A percentile compares a stretch with the other conserved stretches of the same genome.
These are phyloP conservation scores for Mycena sanguinolenta DNA, from an alignment of 768 basidiomycete genomes.

Conservation along the genomic window DNA sequence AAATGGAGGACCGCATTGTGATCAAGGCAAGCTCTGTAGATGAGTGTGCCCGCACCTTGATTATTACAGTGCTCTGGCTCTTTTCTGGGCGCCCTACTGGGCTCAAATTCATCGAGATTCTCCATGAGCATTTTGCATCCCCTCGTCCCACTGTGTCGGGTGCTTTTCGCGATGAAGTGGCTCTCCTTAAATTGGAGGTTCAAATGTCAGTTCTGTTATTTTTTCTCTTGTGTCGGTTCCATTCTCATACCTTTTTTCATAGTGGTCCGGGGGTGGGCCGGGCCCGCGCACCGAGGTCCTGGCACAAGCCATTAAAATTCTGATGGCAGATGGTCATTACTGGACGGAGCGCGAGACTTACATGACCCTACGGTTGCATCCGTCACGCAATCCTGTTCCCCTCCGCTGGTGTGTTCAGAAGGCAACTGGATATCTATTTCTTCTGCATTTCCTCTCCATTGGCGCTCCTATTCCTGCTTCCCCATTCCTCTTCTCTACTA, in stretches of 20 bases:
- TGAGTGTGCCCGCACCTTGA: not conserved
- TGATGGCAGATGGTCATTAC: conserved; percentile 6
- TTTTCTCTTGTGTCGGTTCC: not conserved
- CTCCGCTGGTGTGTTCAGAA: not conserved
- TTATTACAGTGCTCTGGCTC: not conserved
- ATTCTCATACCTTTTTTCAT: not conserved
- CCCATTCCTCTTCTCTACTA: conserved; percentile 7
- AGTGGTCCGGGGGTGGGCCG: not conserved
- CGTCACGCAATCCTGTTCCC: not conserved
- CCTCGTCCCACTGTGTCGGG: not conserved
- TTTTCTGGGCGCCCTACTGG: not conserved
- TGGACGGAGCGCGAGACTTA: conserved; percentile 10
- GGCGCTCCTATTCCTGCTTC: conserved; percentile 6
- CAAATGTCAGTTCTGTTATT: not conserved
- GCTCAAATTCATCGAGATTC: conserved; percentile 5
- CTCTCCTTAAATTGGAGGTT: not conserved
- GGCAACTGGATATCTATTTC: conserved; percentile 8
- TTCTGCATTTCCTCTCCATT: conserved; percentile 17
- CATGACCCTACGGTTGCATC: conserved; percentile 7
- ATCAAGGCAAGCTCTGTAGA: conserved; percentile 1
- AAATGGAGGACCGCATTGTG: not conserved
- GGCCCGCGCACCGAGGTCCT: conserved; percentile 17
- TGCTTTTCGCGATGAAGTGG: not conserved
- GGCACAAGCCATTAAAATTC: conserved; percentile 2
- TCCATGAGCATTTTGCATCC: not conserved